Percentiles rank a stretch among this genome's conserved stretches.
Evolutionary conservation across 2,329 filamentous ascomycete genomes (phyloP).

Genomic region (Aspergillus hortae): DNA sequence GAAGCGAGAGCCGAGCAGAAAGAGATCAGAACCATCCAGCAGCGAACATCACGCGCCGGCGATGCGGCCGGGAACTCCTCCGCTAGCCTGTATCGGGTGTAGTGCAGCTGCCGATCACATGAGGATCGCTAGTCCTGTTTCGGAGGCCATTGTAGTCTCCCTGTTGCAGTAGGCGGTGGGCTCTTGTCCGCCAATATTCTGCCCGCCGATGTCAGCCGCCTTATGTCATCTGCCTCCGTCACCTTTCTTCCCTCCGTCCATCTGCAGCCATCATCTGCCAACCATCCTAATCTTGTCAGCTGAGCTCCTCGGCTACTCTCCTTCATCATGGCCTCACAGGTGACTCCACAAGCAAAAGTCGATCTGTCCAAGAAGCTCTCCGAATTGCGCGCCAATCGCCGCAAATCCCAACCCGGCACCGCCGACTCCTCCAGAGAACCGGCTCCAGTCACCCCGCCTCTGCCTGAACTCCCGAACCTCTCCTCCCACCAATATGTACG

Average conservation of each 20-base stretch:
- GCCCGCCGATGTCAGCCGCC: neutral
- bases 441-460: slow-evolving; percentile 69
- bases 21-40: neutral
- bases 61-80: neutral
- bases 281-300: slow-evolving; percentile 3
- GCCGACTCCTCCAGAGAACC: slow-evolving; percentile 44
- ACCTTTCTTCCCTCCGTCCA: neutral
- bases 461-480: slow-evolving; percentile 65
- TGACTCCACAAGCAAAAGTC: slow-evolving; percentile 21
- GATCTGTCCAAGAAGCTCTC: slow-evolving; percentile 41
- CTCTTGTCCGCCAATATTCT: neutral
- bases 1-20: neutral
- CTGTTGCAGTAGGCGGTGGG: slow-evolving; percentile 9
- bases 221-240: neutral
- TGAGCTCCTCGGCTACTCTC: slow-evolving; percentile 5
- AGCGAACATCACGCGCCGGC: neutral
- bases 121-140: slow-evolving; percentile 8
- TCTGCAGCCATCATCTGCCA: neutral
- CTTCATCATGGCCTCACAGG: slow-evolving; percentile 22
- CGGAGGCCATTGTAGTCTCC: neutral
- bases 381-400: slow-evolving; percentile 31
- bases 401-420: slow-evolving; percentile 23
- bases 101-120: slow-evolving; percentile 7
- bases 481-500: slow-evolving; percentile 59
- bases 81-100: slow-evolving; percentile 8